phyloP scores from a whole-genome alignment of 2,329 filamentous ascomycete species.

The Trichoderma gracile region DNA sequence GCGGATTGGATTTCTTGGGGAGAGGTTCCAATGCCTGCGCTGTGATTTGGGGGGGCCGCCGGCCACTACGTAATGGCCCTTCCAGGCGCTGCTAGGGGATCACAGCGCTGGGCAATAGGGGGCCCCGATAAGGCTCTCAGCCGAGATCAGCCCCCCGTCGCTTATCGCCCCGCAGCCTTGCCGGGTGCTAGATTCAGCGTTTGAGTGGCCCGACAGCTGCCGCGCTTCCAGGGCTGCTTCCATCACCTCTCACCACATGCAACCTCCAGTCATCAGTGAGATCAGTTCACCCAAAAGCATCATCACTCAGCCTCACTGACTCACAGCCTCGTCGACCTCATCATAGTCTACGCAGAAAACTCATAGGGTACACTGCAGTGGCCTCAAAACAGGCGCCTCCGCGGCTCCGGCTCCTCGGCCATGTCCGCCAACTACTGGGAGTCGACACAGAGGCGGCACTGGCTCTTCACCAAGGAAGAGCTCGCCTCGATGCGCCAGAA shows the following conservation, averaged over 20 bases:
- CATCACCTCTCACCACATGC: background rate
- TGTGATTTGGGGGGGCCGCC: background rate
- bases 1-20: constrained; percentile 13
- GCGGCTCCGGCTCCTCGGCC: constrained; percentile 27
- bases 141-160: background rate
- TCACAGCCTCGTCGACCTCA: no score
- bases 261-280: background rate
- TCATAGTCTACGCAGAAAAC: no score
- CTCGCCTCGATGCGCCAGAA: constrained; percentile 72
- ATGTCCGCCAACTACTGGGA: constrained; percentile 99
- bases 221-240: background rate
- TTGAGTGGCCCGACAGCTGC: background rate
- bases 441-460: constrained; percentile 85
- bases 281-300: background rate
- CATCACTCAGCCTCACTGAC: background rate
- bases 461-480: constrained; percentile 85
- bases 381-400: constrained; percentile 11
- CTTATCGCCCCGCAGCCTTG: constrained; percentile 27
- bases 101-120: constrained; percentile 17
- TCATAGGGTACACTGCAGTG: background rate
- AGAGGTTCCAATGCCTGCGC: constrained; percentile 1
- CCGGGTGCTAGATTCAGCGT: background rate
- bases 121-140: constrained; percentile 18
- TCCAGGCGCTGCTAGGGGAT: constrained; percentile 18
- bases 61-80: constrained; percentile 25